phyloP scores from a whole-genome alignment of 495 filamentous ascomycete species.

The Chaetomium fimeti region DNA sequence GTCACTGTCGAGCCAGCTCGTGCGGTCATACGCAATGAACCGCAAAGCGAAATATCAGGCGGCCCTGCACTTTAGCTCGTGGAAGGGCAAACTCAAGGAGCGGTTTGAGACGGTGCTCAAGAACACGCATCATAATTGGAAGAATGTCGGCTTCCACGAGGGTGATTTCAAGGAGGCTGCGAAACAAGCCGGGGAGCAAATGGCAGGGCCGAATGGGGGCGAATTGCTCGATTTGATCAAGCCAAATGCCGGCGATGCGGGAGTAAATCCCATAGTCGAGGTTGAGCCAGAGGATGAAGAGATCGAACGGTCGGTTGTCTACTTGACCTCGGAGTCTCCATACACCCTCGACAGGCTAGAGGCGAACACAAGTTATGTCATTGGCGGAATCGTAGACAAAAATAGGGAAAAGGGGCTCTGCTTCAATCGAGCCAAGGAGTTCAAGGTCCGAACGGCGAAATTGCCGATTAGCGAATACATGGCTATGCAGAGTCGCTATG shows the following conservation, averaged over 20 bases:
- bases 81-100: constrained; percentile 69
- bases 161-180: constrained; percentile 68
- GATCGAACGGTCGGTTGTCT: constrained; percentile 60
- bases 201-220: constrained; percentile 54
- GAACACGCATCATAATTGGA: constrained; percentile 74
- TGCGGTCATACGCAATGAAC: constrained; percentile 86
- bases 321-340: constrained; percentile 82
- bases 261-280: constrained; percentile 10
- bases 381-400: constrained; percentile 91
- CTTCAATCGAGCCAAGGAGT: constrained; percentile 72
- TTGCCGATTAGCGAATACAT: constrained; percentile 91
- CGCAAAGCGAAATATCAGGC: constrained; percentile 59
- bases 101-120: constrained; percentile 72
- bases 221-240: constrained; percentile 55
- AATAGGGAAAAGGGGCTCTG: constrained; percentile 94
- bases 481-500: constrained; percentile 76
- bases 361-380: constrained; percentile 84
- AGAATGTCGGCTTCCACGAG: constrained; percentile 64
- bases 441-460: constrained; percentile 80
- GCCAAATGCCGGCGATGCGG: constrained; percentile 28
- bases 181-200: constrained; percentile 56
- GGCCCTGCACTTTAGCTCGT: constrained; percentile 73
- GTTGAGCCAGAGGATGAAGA: constrained; percentile 38
- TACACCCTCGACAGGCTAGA: constrained; percentile 76
- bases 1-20: constrained; percentile 78